Percentiles rank a stretch among this genome's conserved stretches.
These are phyloP conservation scores for Rhodotorula sp. DNA, from an alignment of 1,284 basidiomycete species.

Conservation along the genomic window DNA sequence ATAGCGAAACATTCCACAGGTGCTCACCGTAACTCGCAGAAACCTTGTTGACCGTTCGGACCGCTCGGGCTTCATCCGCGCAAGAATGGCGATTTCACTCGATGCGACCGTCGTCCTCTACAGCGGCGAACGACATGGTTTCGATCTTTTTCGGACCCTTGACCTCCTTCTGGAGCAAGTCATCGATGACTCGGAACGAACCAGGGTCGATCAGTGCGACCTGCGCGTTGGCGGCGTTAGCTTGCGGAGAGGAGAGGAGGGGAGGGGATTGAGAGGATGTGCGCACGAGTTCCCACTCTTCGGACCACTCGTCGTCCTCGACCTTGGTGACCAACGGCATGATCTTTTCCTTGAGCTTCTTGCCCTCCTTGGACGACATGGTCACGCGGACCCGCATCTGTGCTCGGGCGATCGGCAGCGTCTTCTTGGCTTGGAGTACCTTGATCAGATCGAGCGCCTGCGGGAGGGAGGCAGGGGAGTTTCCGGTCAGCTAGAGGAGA, in stretches of 20 bases:
- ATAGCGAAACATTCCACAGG: too few relatives aligned
- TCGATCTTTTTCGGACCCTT: conserved; percentile 85
- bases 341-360: conserved; percentile 69
- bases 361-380: conserved; percentile 71
- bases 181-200: conserved; percentile 83
- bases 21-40: too few relatives aligned
- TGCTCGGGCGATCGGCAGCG: conserved; percentile 85
- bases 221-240: conserved; percentile 51
- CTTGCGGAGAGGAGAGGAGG: too few relatives aligned
- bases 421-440: conserved; percentile 71
- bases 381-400: conserved; percentile 86
- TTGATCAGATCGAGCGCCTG: conserved; percentile 91
- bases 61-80: too few relatives aligned
- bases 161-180: conserved; percentile 75
- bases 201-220: conserved; percentile 88
- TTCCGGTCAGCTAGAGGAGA: background rate
- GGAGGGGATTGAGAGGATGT: background rate
- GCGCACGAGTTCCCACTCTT: conserved; percentile 85
- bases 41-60: too few relatives aligned
- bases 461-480: background rate
- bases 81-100: conserved; percentile 16
- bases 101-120: conserved; percentile 38
- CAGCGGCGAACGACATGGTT: conserved; percentile 66
- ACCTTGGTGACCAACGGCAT: conserved; percentile 72
- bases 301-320: conserved; percentile 73